A percentile compares a stretch with the other conserved stretches of the same genome.
These are phyloP conservation scores for Pyrenophora tritici-repentis DNA, from an alignment of 2,329 filamentous ascomycete genomes.

Conservation along the genomic window DNA sequence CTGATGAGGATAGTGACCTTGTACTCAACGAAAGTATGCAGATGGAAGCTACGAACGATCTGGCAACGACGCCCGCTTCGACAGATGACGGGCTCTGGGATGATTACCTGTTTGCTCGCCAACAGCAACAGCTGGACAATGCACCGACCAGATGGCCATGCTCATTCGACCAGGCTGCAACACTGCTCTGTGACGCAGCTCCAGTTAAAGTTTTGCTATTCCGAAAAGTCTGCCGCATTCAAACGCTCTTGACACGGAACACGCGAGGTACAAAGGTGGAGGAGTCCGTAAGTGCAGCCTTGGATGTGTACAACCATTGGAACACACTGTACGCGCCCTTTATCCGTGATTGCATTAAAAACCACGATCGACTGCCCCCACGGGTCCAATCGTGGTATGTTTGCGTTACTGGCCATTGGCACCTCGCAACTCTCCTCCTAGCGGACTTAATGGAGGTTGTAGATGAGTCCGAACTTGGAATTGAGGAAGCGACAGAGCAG, in stretches of 20 bases:
- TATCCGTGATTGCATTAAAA: constrained; percentile 57
- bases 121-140: constrained; percentile 23
- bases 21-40: constrained; percentile 20
- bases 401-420: constrained; percentile 62
- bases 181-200: constrained; percentile 57
- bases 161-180: constrained; percentile 57
- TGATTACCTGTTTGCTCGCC: constrained; percentile 44
- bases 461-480: constrained; percentile 48
- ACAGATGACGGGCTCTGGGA: constrained; percentile 45
- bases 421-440: constrained; percentile 60
- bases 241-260: constrained; percentile 56
- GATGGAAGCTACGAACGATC: constrained; percentile 2
- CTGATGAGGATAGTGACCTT: constrained; percentile 54
- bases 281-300: constrained; percentile 53
- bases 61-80: neutral
- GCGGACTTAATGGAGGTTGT: constrained; percentile 60
- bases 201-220: constrained; percentile 65
- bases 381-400: constrained; percentile 66
- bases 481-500: constrained; percentile 27
- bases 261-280: constrained; percentile 51
- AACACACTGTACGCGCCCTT: constrained; percentile 58
- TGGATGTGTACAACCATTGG: constrained; percentile 62
- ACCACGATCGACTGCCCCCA: constrained; percentile 57
- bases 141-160: constrained; percentile 58
- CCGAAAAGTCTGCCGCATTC: constrained; percentile 61